Base-by-base conservation (phyloP, 208 protist species). In the Trypanosoma vivax region DNA sequence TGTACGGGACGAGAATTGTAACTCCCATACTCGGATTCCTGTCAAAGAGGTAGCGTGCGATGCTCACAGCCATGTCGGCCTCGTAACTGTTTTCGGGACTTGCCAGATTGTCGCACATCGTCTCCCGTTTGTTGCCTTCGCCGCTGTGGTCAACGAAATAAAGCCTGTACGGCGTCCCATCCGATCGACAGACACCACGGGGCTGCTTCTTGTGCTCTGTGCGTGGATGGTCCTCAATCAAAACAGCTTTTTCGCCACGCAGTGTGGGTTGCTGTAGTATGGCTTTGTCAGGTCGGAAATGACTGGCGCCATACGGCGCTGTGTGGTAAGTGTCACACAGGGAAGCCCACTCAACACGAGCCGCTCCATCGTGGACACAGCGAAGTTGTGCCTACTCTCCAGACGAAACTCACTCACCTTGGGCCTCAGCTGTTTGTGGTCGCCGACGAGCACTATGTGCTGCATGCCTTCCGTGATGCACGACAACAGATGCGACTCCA, bases 1-100 rank as follows among this genome's bases (percentile, higher is more conserved):
- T 35, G 61, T 94, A 94, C 0, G 82, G 79, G 14, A 72, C 76
- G 5, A 94, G 40, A 3, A 94, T 47, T 2, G 72, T 79, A 10
- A 93, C 76, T 27, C 18, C 48, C 49, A 31, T 54, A 7, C 5
- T 9, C 14, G 28, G 13, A 30, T 60, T 39, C n/a, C 56, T 27
- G 16, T 31, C 23, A 31, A 62, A 39, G 30, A 73, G 50, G 34
- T 71, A 65, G 11, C 64, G 40, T 10, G 53, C 60, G 7, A 76
- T 30, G 25, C 27, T 43, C 10, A 65, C 25, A 5, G 31, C 50
- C 29, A 76, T 33, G 4, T 50, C 14, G 13, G 37, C 58, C 42
- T 76, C 43, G 24, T 29, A 50, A 19, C 19, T 4, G 30, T 50
- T 50, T 24, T 50, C 43, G 5, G 43, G 19, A 29, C 18, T 30